Evolutionary conservation across 73 alveolate species (phyloP).

Genomic region (Paramecium caudatum): DNA sequence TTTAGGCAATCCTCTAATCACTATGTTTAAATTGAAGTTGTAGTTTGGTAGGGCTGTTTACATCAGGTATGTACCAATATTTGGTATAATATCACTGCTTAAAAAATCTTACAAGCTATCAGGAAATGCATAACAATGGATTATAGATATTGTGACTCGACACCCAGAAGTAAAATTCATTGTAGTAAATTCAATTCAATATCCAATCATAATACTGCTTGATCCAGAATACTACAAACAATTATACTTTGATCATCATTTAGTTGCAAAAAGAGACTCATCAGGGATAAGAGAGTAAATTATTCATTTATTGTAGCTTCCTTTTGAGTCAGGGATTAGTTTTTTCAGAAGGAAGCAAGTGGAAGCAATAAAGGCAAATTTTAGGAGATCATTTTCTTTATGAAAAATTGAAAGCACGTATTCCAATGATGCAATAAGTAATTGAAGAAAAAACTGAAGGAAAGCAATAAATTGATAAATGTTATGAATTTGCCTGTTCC

Average conservation of each 20-base stretch:
- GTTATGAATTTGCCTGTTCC: neutral
- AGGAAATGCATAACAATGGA: conserved; percentile 26
- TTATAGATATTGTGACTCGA: neutral
- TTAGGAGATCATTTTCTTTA: neutral
- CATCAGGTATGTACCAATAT: neutral
- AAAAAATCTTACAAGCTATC: neutral
- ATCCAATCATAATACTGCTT: neutral
- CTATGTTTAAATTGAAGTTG: neutral
- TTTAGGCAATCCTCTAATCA: neutral
- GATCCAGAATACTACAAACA: conserved; percentile 65
- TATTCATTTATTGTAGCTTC: neutral
- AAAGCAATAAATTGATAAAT: neutral
- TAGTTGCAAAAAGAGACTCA: neutral
- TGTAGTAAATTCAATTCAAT: neutral
- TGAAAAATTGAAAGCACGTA: neutral
- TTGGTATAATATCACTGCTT: neutral
- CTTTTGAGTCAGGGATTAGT: conserved; percentile 11
- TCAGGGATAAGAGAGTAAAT: neutral
- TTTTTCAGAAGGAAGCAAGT: conserved; percentile 25
- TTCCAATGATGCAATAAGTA: conserved; percentile 43
- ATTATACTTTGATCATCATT: neutral
- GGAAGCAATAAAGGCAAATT: conserved; percentile 26
- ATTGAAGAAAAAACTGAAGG: neutral
- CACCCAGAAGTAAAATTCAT: conserved; percentile 21
- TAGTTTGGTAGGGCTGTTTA: conserved; percentile 12